Evolutionary conservation across 2,329 filamentous ascomycete genomes (phyloP), one percentile per base, ranked within the genome.

Genomic region (Nemania sp.): DNA sequence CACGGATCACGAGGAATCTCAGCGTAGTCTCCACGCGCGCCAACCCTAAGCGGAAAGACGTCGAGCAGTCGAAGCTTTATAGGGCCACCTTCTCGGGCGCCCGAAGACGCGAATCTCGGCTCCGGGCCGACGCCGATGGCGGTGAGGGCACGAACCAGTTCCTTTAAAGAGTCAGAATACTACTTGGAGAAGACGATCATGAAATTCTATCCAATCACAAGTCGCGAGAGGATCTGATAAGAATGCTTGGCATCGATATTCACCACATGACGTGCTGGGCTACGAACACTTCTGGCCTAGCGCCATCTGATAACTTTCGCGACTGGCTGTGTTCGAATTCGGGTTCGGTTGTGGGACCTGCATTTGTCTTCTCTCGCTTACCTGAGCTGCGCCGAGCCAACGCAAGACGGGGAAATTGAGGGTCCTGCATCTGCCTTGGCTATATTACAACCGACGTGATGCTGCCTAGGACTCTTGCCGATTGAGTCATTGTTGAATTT

Each of bases 21-120:
- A 15, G 26, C 15, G 17, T 30, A 6, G 33, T 44, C 33, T 23
- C 36, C 26, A 28, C 9, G 22, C n/a, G 15, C 40, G n/a, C 46
- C 23, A 45, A 36, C 40, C 39, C 11, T 19, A 50, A 45, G 33
- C 28, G 41, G 52, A 14, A 50, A 54, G 41, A 34, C 42, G 46
- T 41, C 22, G 8, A 54, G 9, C 2, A 28, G 11, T n/a, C 4
- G 26, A 22, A 15, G 19, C 22, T 11, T 6, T 31, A 22, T 14
- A 33, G n/a, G 31, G 24, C 43, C 31, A 31, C 26, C 23, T n/a
- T 36, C 20, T 54, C 46, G 46, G 46, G 8, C 19, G 9, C 17
- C n/a, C 17, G 24, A 31, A 22, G 2, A 6, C 26, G 17, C 11
- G 22, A 5, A 31, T 42, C 22, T 51, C 41, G 28, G 33, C 22